Conservation (phyloP, 2,329 filamentous ascomycete genomes). For the Aspergillus melleus region DNA sequence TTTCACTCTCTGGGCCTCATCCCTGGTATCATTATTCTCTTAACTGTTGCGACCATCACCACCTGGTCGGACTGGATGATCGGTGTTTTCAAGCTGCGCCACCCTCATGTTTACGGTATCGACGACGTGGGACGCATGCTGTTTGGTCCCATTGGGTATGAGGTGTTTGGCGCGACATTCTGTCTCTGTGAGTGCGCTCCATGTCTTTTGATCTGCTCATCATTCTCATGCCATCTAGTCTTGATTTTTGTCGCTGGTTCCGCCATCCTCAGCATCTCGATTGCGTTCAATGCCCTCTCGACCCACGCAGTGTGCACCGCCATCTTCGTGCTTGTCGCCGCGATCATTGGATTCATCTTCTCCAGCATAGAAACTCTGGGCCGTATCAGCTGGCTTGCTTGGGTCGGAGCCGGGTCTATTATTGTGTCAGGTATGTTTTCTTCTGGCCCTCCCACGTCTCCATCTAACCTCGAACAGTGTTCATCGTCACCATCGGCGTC, state of each 20-base stretch:
- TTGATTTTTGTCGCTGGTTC: slow-evolving; percentile 42
- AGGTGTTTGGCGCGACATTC: slow-evolving; percentile 39
- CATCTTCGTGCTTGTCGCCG: slow-evolving; percentile 21
- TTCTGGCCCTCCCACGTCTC: neutral
- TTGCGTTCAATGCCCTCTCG: slow-evolving; percentile 42
- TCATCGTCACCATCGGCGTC: slow-evolving; percentile 28
- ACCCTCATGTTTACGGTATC: slow-evolving; percentile 57
- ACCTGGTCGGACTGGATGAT: slow-evolving; percentile 51
- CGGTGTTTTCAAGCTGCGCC: slow-evolving; percentile 51
- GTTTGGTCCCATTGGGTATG: slow-evolving; percentile 54
- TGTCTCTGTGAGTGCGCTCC: slow-evolving; percentile 9
- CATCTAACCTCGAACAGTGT: slow-evolving; percentile 10
- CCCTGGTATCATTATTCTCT: slow-evolving; percentile 47
- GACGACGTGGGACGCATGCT: slow-evolving; percentile 56
- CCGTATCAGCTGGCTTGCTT: slow-evolving; percentile 34
- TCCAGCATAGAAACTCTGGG: slow-evolving; percentile 36
- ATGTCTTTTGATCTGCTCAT: neutral
- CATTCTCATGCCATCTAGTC: slow-evolving; percentile 8
- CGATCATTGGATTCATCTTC: slow-evolving; percentile 20
- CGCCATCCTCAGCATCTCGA: slow-evolving; percentile 43
- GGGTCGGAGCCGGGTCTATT: slow-evolving; percentile 24
- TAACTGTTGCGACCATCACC: slow-evolving; percentile 43
- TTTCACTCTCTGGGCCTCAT: slow-evolving; percentile 49
- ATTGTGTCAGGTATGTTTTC: neutral
- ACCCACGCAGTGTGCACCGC: slow-evolving; percentile 33